A percentile compares a stretch with the other conserved stretches of the same genome.
Conservation (phyloP, 164 flowering plant genomes). For the Kingdonia uniflora region DNA sequence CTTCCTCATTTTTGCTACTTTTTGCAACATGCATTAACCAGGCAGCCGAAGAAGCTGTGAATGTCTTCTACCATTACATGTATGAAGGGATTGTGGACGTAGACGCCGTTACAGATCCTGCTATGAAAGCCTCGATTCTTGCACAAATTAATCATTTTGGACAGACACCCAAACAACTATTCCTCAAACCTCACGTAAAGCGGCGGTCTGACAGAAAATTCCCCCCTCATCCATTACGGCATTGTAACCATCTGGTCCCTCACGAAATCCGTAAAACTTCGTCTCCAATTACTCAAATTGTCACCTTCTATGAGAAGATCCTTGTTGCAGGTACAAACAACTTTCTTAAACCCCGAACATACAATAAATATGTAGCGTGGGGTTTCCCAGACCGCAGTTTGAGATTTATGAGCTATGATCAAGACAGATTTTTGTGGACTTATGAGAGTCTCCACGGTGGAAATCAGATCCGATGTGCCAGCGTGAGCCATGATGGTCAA, state of each 20-base stretch:
- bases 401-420: constrained; percentile 85
- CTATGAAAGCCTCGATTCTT: constrained; percentile 96
- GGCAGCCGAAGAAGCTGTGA: constrained; percentile 97
- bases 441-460: constrained; percentile 96
- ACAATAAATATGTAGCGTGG: constrained; percentile 82
- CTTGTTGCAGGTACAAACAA: constrained; percentile 62
- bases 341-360: constrained; percentile 79
- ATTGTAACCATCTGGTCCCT: constrained; percentile 54
- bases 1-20: constrained; percentile 2
- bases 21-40: constrained; percentile 20
- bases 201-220: constrained; percentile 62
- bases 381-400: constrained; percentile 94
- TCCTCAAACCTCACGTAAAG: constrained; percentile 77
- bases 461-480: constrained; percentile 76
- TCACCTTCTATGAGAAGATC: constrained; percentile 57
- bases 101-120: constrained; percentile 89
- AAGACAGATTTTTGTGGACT: constrained; percentile 80
- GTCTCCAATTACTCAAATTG: constrained; percentile 51
- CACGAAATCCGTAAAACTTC: constrained; percentile 59
- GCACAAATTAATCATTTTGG: constrained; percentile 99
- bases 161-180: constrained; percentile 94
- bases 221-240: constrained; percentile 69
- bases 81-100: constrained; percentile 98
- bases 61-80: constrained; percentile 97
- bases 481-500: constrained; percentile 86